These are phyloP conservation scores for Ceratocystis cubensis DNA, from an alignment of 2,329 filamentous ascomycete species.

Conservation along the genomic window DNA sequence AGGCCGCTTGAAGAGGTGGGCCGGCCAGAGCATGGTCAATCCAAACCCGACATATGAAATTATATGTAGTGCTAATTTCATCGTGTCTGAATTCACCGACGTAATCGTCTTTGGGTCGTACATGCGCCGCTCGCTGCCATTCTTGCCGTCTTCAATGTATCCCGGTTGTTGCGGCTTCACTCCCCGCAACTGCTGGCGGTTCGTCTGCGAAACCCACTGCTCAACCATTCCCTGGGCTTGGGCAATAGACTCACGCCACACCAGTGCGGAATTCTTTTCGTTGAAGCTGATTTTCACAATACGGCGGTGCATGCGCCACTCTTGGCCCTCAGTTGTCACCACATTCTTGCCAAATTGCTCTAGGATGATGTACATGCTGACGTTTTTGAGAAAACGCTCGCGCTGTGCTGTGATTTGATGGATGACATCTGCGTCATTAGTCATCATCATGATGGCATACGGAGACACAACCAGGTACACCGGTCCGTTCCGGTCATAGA, in stretches of 20 bases:
- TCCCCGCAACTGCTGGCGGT: conserved; percentile 6
- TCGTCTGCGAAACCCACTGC: conserved; percentile 38
- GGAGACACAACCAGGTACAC: conserved; percentile 53
- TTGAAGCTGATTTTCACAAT: conserved; percentile 60
- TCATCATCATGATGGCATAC: conserved; percentile 39
- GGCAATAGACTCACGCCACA: conserved; percentile 48
- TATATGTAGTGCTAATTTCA: conserved; percentile 46
- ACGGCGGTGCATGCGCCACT: conserved; percentile 63
- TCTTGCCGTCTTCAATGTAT: conserved; percentile 22
- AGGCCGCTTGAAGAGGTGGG: conserved; percentile 39
- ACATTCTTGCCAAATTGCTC: conserved; percentile 55
- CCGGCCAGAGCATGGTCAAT: conserved; percentile 47
- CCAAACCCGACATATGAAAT: conserved; percentile 61
- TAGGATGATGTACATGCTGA: conserved; percentile 30
- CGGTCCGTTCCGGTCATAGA: conserved; percentile 49
- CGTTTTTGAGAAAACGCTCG: conserved; percentile 50
- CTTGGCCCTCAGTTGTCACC: conserved; percentile 53
- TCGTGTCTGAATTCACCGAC: conserved; percentile 51
- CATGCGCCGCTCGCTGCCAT: conserved; percentile 14
- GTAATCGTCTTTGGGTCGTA: conserved; percentile 32
- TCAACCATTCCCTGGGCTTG: conserved; percentile 52
- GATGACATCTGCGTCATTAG: conserved; percentile 52
- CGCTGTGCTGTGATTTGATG: conserved; percentile 52
- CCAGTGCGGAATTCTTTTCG: conserved; percentile 58
- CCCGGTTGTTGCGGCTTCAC: conserved; percentile 5